A percentile compares a stretch with the other conserved stretches of the same genome.
Evolutionary conservation across 768 basidiomycete species (phyloP).

Genomic region (Boletus subcaerulescens): DNA sequence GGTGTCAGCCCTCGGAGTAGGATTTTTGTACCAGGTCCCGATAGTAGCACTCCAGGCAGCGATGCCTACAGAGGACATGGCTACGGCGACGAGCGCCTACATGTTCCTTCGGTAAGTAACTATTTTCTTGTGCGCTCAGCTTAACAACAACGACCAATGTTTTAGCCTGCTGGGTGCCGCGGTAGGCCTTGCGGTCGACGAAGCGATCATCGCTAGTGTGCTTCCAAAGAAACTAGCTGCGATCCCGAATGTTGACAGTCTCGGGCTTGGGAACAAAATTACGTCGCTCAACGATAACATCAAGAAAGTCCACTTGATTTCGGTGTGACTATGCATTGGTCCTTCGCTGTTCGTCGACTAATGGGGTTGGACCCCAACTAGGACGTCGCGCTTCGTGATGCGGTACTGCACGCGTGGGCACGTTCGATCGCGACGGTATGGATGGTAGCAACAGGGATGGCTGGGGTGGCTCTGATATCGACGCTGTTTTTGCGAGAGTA

Average conservation of each 20-base stretch:
- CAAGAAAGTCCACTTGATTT: not conserved
- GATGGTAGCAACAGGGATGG: not conserved
- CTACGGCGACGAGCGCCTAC: conserved; percentile 71
- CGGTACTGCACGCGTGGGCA: not conserved
- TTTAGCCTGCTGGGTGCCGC: not conserved
- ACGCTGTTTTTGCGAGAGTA: not conserved
- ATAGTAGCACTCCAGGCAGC: conserved; percentile 79
- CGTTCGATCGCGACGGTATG: not conserved
- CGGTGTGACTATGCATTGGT: not conserved
- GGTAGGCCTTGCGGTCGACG: not conserved
- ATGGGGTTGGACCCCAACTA: not conserved
- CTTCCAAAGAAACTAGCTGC: not conserved
- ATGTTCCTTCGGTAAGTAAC: conserved; percentile 57
- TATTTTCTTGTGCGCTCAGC: not conserved
- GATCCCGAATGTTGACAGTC: not conserved
- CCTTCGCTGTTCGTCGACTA: not conserved
- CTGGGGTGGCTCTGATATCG: not conserved
- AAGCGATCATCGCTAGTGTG: not conserved
- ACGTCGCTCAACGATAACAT: not conserved
- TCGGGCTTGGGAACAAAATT: not conserved
- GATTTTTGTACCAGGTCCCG: conserved; percentile 63
- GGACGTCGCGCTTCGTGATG: not conserved
- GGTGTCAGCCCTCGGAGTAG: conserved; percentile 61
- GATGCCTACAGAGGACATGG: conserved; percentile 85
- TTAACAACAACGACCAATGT: not conserved